phyloP scores from a whole-genome alignment of 2,329 filamentous ascomycete species.

The Sporothrix variecibatus region DNA sequence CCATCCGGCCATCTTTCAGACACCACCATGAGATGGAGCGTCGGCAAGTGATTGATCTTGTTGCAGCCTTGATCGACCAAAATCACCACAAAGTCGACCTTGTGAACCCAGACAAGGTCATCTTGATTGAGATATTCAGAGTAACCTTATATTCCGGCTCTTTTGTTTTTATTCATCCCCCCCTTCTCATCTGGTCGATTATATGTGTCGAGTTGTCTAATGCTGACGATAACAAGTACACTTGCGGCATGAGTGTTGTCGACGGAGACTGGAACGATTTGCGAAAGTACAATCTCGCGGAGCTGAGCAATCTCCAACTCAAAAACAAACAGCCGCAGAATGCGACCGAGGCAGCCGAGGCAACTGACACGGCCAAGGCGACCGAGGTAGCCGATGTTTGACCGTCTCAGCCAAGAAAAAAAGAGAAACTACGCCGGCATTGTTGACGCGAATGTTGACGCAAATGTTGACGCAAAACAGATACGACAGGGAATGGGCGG shows the following conservation, averaged over 20 bases:
- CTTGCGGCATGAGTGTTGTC: slow-evolving; percentile 79
- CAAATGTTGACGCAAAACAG: not conserved
- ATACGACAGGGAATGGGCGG: not conserved
- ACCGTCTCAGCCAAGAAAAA: not conserved
- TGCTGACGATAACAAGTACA: slow-evolving; percentile 42
- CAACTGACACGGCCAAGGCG: not conserved
- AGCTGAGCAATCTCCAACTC: slow-evolving; percentile 59
- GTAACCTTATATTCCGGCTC: slow-evolving; percentile 46
- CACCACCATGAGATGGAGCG: slow-evolving; percentile 71
- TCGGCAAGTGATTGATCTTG: slow-evolving; percentile 68
- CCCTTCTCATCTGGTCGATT: not conserved
- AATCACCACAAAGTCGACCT: slow-evolving; percentile 74
- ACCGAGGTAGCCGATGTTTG: not conserved
- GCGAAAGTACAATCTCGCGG: slow-evolving; percentile 76
- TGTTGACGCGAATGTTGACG: not conserved
- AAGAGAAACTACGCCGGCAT: not conserved
- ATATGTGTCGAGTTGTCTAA: not conserved
- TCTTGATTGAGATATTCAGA: slow-evolving; percentile 79
- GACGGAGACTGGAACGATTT: slow-evolving; percentile 71
- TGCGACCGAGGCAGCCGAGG: not conserved
- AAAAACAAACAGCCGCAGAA: slow-evolving; percentile 30
- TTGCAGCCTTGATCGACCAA: slow-evolving; percentile 64
- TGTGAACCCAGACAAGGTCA: slow-evolving; percentile 73
- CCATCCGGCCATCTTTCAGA: slow-evolving; percentile 77
- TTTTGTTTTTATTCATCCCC: not conserved